Percentiles rank a stretch among this genome's conserved stretches.
phyloP scores from a whole-genome alignment of 148 eudicot species.

The Amaranthus palmeri region DNA sequence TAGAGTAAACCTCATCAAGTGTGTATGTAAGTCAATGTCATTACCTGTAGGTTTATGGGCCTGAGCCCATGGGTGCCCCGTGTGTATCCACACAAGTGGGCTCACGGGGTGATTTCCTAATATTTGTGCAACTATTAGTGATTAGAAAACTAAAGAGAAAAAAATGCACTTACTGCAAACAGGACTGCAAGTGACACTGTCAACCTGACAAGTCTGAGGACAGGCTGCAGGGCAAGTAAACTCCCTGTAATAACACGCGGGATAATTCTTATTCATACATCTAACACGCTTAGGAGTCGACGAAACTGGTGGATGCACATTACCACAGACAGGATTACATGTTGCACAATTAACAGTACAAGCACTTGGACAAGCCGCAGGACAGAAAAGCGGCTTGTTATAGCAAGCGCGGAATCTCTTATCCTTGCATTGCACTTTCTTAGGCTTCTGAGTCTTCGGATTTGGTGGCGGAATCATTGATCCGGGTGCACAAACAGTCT shows the following conservation, averaged over 20 bases:
- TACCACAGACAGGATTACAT: conserved; percentile 23
- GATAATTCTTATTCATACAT: conserved; percentile 36
- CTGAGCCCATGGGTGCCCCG: too few relatives aligned
- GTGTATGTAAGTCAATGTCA: too few relatives aligned
- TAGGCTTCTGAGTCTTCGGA: conserved; percentile 22
- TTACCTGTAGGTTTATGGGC: too few relatives aligned
- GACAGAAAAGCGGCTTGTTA: conserved; percentile 20
- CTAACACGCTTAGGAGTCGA: conserved; percentile 31
- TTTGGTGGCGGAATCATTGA: conserved; percentile 9
- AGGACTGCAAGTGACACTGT: conserved; percentile 51
- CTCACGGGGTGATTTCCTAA: too few relatives aligned
- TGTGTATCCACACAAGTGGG: too few relatives aligned
- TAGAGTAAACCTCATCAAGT: too few relatives aligned
- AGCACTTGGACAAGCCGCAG: conserved; percentile 28
- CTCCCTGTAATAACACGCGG: conserved; percentile 27
- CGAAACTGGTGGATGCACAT: conserved; percentile 15
- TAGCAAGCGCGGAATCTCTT: conserved; percentile 14
- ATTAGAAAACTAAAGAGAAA: not conserved
- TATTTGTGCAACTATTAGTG: too few relatives aligned
- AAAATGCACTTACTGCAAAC: conserved; percentile 41
- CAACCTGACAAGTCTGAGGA: conserved; percentile 40
- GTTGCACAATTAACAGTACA: conserved; percentile 26
- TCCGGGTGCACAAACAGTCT: conserved; percentile 13
- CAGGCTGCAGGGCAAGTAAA: conserved; percentile 42
- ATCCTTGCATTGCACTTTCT: conserved; percentile 29